Evolutionary conservation across 495 filamentous ascomycete genomes (phyloP).

Genomic region (Trypethelium eluteriae): DNA sequence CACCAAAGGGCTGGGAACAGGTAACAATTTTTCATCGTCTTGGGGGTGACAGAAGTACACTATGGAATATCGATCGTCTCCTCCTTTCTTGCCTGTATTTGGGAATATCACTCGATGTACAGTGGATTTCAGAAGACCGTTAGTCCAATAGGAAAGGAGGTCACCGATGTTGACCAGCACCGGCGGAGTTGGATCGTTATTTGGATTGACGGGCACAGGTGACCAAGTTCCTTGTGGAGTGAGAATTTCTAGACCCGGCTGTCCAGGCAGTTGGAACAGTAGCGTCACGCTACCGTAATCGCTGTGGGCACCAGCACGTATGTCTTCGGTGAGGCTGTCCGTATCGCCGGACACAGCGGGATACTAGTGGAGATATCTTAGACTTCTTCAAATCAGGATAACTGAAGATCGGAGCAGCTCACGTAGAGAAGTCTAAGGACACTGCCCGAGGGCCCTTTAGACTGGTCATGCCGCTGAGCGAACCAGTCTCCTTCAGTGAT

Average conservation of each 20-base stretch:
- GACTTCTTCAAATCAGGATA: background rate
- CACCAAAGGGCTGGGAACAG: slow-evolving; percentile 65
- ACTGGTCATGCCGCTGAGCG: slow-evolving; percentile 57
- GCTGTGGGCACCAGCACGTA: slow-evolving; percentile 61
- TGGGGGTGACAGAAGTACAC: slow-evolving; percentile 89
- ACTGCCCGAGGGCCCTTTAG: slow-evolving; percentile 55
- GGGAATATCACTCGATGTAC: slow-evolving; percentile 86
- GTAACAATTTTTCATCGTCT: slow-evolving; percentile 57
- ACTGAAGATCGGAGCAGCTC: slow-evolving; percentile 36
- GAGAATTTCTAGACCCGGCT: slow-evolving; percentile 81
- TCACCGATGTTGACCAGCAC: slow-evolving; percentile 93
- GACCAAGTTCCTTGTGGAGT: slow-evolving; percentile 50
- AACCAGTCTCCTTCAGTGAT: slow-evolving; percentile 54
- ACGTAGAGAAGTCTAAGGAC: slow-evolving; percentile 72
- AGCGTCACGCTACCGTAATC: slow-evolving; percentile 62
- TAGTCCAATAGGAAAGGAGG: slow-evolving; percentile 84
- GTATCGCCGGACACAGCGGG: background rate
- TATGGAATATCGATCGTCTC: slow-evolving; percentile 75
- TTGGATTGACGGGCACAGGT: slow-evolving; percentile 54
- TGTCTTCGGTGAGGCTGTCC: slow-evolving; percentile 46
- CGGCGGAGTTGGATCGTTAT: slow-evolving; percentile 54
- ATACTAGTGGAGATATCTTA: slow-evolving; percentile 10
- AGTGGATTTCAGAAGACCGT: slow-evolving; percentile 72
- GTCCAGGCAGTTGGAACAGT: slow-evolving; percentile 69
- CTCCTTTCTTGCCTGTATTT: slow-evolving; percentile 32